Conservation (phyloP, 495 filamentous ascomycete species). For the Apodospora peruviana region DNA sequence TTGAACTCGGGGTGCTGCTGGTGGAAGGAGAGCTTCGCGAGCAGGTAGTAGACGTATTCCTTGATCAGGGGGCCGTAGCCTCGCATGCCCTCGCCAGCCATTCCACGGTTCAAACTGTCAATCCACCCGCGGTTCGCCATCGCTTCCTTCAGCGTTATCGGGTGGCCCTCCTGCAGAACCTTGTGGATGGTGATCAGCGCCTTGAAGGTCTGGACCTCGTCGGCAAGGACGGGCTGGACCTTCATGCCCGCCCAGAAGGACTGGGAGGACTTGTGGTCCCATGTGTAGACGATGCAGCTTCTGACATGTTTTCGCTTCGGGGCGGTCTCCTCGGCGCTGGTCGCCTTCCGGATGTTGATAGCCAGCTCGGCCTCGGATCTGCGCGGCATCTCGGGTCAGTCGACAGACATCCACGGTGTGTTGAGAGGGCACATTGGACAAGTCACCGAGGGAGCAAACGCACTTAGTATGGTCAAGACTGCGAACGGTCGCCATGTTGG, state of each 20-base stretch:
- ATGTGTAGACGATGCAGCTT: slow-evolving; percentile 96
- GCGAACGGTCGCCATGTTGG: slow-evolving; percentile 40
- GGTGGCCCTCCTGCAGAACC: slow-evolving; percentile 94
- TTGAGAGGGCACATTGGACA: neutral
- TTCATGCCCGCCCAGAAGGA: slow-evolving; percentile 99
- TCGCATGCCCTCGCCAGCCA: slow-evolving; percentile 78
- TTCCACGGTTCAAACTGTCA: slow-evolving; percentile 81
- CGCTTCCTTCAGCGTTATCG: slow-evolving; percentile 78
- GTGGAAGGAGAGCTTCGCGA: slow-evolving; percentile 91
- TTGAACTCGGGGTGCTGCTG: slow-evolving; percentile 97
- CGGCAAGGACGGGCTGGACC: slow-evolving; percentile 96
- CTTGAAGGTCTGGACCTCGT: slow-evolving; percentile 93
- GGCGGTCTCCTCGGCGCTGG: slow-evolving; percentile 89
- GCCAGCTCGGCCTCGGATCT: slow-evolving; percentile 90
- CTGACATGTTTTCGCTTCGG: slow-evolving; percentile 99
- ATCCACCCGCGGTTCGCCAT: slow-evolving; percentile 86
- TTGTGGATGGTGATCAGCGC: slow-evolving; percentile 90
- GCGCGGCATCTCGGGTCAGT: slow-evolving; percentile 20
- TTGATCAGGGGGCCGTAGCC: slow-evolving; percentile 89
- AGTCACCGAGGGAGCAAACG: slow-evolving; percentile 1
- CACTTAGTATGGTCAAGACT: slow-evolving; percentile 45
- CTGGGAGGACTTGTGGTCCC: slow-evolving; percentile 96
- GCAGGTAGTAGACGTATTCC: slow-evolving; percentile 92
- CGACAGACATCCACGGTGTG: neutral
- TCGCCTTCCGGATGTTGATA: slow-evolving; percentile 95